Conservation (phyloP, 768 basidiomycete species). For the Calocera viscosa region DNA sequence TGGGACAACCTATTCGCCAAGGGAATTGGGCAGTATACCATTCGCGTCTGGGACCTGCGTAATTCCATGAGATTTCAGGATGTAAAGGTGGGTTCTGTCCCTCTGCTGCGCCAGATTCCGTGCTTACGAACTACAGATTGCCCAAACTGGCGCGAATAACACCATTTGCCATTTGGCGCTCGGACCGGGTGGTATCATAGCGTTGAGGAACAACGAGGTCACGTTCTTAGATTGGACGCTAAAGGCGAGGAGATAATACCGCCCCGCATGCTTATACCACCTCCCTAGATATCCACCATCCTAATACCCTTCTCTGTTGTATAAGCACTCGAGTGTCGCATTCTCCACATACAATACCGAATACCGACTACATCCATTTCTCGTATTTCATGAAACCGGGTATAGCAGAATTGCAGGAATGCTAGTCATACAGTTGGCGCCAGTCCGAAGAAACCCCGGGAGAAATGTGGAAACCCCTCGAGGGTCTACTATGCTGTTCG, state of each 20-base stretch:
- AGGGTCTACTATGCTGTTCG: constrained; percentile 28
- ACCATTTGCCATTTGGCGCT: not conserved
- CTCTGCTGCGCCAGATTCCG: not conserved
- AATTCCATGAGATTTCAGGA: not conserved
- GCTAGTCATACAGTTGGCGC: not conserved
- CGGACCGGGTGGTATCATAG: not conserved
- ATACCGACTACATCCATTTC: not conserved
- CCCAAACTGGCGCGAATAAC: not conserved
- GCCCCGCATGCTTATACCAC: not conserved
- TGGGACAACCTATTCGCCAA: not conserved
- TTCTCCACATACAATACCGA: not conserved
- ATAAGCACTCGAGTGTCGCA: not conserved
- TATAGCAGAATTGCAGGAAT: constrained; percentile 8
- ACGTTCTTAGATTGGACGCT: not conserved
- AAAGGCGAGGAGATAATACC: not conserved
- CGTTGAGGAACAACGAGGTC: not conserved
- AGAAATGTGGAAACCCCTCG: not conserved
- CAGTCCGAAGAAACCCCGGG: not conserved
- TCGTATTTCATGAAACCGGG: not conserved
- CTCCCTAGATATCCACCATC: not conserved
- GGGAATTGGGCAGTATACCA: not conserved
- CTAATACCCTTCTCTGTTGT: not conserved
- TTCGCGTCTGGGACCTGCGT: not conserved
- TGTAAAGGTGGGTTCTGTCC: not conserved
- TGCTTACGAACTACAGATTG: not conserved